Base-by-base conservation (phyloP, 257 asterid genomes). In the Solanum sejunctum region DNA sequence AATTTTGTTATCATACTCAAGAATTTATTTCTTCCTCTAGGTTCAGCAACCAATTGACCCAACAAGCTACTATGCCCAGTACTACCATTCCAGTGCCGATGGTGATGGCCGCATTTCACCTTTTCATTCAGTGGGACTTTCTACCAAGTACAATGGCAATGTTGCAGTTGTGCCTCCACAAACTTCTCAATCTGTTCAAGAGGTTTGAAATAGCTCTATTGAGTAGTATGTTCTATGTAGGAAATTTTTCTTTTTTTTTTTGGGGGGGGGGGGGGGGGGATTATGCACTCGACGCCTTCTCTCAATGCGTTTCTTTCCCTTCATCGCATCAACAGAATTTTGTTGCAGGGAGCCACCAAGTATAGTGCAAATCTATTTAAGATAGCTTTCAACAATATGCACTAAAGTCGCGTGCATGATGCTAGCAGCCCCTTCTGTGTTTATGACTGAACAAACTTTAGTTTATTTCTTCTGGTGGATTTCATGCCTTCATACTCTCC, bases 21-120 rank as follows among this genome's bases (percentile, higher is more conserved):
- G 83, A 78, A 52, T 52, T 23, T 64, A 78, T 78, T 78, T 78
- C 12, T 63, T 63, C 57, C 52, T 85, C 79, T 88, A 95, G 96
- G 92, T 93, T 85, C 99, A 93, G 55, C 99, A 92, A 86, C 88
- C 95, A 75, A 84, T 90, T 88, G 98, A 94, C 87, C 98, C 95
- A 73, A 90, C 97, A n/a, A 91, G 86, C 87, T 95, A 92, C 85
- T 94, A 94, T 88, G 93, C 97, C 55, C 99, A 93, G 81, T 86
- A 89, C 87, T 92, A 92, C 89, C 94, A 92, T 77, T 79, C 97
- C 28, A 90, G 94, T 84, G 85, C 90, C 80, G 97, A 93, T 70
- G 81, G 83, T 85, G 96, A 94, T 88, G 98, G 97, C 49, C 95
- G 93, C 60, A 84, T 94, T 73, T 95, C 99, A 58, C 98, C 97